phyloP scores from a whole-genome alignment of 2,329 filamentous ascomycete species.

The Penicillium sp. region DNA sequence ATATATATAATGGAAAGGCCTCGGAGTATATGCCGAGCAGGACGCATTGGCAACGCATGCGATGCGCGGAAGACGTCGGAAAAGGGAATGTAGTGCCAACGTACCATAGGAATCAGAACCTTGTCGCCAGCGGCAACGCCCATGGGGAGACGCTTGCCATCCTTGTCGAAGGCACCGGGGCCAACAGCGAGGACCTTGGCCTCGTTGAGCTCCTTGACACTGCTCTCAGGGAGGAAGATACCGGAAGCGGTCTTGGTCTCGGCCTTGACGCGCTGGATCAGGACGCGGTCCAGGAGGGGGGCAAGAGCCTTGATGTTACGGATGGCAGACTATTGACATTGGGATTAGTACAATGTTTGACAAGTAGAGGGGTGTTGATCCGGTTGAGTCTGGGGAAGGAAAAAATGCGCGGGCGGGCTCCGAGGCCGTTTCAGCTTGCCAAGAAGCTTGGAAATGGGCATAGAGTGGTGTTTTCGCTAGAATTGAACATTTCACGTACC shows the following conservation, averaged over 20 bases:
- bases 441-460: background rate
- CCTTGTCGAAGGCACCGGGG: slow-evolving; percentile 81
- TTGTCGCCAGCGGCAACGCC: slow-evolving; percentile 82
- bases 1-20: background rate
- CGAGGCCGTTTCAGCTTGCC: background rate
- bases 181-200: slow-evolving; percentile 94
- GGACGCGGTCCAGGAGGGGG: slow-evolving; percentile 95
- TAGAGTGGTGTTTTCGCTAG: background rate
- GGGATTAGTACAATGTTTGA: slow-evolving; percentile 4
- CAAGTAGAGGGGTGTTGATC: background rate
- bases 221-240: slow-evolving; percentile 96
- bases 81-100: slow-evolving; percentile 27
- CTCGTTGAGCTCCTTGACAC: slow-evolving; percentile 98
- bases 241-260: slow-evolving; percentile 94
- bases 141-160: slow-evolving; percentile 84
- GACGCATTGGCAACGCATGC: background rate
- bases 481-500: slow-evolving; percentile 18
- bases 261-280: slow-evolving; percentile 96
- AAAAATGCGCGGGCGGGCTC: slow-evolving; percentile 2
- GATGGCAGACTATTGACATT: slow-evolving; percentile 58
- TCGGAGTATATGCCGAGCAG: background rate
- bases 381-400: slow-evolving; percentile 6
- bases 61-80: slow-evolving; percentile 13
- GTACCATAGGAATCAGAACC: slow-evolving; percentile 91
- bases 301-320: slow-evolving; percentile 94